Evolutionary conservation across 495 filamentous ascomycete genomes (phyloP), one percentile per base, ranked within the genome.

Genomic region (Aspergillus cavernicola): DNA sequence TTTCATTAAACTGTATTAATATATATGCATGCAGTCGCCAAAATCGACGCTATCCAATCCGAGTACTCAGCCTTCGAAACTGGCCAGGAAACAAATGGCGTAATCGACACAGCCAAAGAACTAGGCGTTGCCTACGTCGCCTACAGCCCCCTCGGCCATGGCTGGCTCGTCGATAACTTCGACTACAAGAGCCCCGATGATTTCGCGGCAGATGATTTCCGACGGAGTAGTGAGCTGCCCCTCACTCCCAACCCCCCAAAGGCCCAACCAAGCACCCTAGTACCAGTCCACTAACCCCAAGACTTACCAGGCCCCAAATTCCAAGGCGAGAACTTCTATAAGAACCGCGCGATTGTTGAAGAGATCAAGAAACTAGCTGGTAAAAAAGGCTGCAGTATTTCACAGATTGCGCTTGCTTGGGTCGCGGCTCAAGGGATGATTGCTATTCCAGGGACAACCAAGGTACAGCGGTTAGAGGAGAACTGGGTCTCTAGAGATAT

Each of bases 11-110:
- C n/a, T n/a, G n/a, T n/a, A n/a, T n/a, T n/a, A n/a, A n/a, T n/a
- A n/a, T n/a, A n/a, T n/a, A n/a, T 39, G 26, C 12, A 28, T 1
- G 6, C 23, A 76, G 75, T 79, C 53, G 72, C 74, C 56, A 73
- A 70, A 51, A 77, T 79, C 32, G 74, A 77, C 37, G 75, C 75
- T 13, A 46, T 79, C 18, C 75, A 79, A 56, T 72, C 73, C 9
- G 75, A 79, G 33, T 79, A 77, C 56, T 79, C 75, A 0, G 72
- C 74, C 2, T 77, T 77, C 36, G 74, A 78, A 60, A 78, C 74
- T 16, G 6, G 77, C 0, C 74, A 77, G 48, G 70, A 76, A 56
- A 70, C 66, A 24, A 65, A 70, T 29, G 67, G 63, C 10, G 42
- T 75, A 22, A 71, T 77, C 28, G 66, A 72, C 2, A 65, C 74